A percentile compares a stretch with the other conserved stretches of the same genome.
Conservation (phyloP, 768 basidiomycete genomes). For the Termitomyces sp. region DNA sequence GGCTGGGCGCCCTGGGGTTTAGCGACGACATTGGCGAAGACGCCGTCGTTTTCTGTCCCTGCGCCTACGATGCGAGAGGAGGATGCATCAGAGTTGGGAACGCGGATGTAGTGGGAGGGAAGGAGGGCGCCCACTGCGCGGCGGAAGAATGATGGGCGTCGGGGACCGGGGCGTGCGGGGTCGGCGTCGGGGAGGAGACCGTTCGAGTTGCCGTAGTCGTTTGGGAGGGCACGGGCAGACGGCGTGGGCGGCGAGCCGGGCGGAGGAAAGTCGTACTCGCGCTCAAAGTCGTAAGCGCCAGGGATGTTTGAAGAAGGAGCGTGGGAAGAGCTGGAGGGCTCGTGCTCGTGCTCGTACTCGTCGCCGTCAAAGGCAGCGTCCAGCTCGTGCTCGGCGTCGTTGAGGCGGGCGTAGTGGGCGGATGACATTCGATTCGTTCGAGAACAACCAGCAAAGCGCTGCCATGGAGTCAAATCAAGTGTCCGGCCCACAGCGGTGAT, state of each 20-base stretch:
- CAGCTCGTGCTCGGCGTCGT: conserved; percentile 20
- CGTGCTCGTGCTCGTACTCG: conserved; percentile 17
- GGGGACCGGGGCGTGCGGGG: conserved; percentile 52
- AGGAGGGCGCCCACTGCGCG: conserved; percentile 47
- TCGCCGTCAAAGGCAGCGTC: conserved; percentile 22
- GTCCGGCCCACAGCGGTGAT: too few species aligned
- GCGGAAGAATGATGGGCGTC: conserved; percentile 52
- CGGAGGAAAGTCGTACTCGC: conserved; percentile 72
- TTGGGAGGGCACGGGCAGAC: conserved; percentile 55
- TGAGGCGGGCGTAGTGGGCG: conserved; percentile 2
- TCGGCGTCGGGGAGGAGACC: conserved; percentile 28
- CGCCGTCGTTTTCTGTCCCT: conserved; percentile 85
- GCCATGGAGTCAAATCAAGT: background rate
- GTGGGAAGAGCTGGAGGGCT: background rate
- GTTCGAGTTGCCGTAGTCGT: conserved; percentile 72
- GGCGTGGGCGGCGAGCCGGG: conserved; percentile 75
- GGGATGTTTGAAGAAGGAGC: conserved; percentile 24
- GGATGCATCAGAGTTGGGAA: conserved; percentile 39
- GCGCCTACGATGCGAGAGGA: conserved; percentile 53
- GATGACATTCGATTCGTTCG: background rate
- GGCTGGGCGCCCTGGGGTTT: conserved; percentile 62
- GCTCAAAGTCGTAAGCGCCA: conserved; percentile 75
- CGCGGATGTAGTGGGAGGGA: conserved; percentile 16
- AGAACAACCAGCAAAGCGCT: background rate
- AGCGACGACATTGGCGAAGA: conserved; percentile 92